A percentile compares a stretch with the other conserved stretches of the same genome.
Evolutionary conservation across 495 filamentous ascomycete species (phyloP).

Genomic region (Penicillium pancosmium): DNA sequence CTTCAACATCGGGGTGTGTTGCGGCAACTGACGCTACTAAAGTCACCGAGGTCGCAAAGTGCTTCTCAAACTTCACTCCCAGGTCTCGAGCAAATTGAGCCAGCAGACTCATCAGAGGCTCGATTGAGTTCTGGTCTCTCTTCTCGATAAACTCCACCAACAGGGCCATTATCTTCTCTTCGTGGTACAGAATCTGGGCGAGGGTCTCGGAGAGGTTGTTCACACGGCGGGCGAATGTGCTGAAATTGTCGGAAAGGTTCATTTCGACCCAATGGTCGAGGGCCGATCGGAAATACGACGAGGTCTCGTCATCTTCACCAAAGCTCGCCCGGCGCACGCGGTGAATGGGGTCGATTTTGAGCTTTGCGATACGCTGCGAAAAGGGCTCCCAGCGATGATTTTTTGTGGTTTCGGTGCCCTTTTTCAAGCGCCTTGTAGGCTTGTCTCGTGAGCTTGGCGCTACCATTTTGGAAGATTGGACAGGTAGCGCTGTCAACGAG

Average conservation of each 20-base stretch:
- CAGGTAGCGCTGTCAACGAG: conserved; percentile 36
- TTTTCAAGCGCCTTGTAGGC: conserved; percentile 62
- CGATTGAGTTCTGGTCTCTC: conserved; percentile 72
- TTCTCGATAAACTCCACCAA: conserved; percentile 77
- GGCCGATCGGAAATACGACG: conserved; percentile 80
- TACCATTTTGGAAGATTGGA: conserved; percentile 45
- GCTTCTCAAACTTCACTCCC: conserved; percentile 82
- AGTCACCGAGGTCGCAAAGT: conserved; percentile 72
- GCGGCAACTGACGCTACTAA: conserved; percentile 68
- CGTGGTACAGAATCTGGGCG: conserved; percentile 85
- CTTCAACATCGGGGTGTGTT: conserved; percentile 67
- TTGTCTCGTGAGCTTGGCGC: conserved; percentile 67
- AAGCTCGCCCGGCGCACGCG: conserved; percentile 80
- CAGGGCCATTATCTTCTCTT: conserved; percentile 78
- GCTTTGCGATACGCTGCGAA: conserved; percentile 86
- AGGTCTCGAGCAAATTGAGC: conserved; percentile 92
- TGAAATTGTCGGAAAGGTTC: conserved; percentile 82
- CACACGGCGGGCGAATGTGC: conserved; percentile 70
- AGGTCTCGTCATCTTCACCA: conserved; percentile 66
- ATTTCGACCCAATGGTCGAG: conserved; percentile 88
- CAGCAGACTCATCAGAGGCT: conserved; percentile 82
- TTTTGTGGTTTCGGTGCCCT: conserved; percentile 71
- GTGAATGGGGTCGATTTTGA: conserved; percentile 91
- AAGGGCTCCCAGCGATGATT: conserved; percentile 91
- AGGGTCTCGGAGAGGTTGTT: conserved; percentile 82